Evolutionary conservation across 164 flowering plant genomes (phyloP).

Genomic region (Nymphaea thermarum): DNA sequence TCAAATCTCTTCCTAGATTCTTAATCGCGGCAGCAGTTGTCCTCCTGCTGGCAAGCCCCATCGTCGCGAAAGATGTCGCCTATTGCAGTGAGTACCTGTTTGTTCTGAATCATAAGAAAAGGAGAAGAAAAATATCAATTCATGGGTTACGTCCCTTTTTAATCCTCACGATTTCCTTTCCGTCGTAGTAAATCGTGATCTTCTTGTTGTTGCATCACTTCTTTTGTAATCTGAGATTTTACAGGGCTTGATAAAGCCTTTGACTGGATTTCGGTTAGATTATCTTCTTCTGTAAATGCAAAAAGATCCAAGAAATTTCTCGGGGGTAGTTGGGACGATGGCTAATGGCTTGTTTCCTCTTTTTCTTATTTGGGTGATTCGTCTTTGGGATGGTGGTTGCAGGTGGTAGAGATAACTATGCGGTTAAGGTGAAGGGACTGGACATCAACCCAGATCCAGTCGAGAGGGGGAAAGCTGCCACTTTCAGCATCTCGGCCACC

Average conservation of each 20-base stretch:
- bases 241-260: background rate
- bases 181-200: background rate
- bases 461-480: constrained; percentile 44
- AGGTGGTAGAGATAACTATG: constrained; percentile 42
- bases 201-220: background rate
- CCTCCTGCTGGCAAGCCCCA: background rate
- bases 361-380: background rate
- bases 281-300: too few species aligned
- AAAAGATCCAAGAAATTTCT: background rate
- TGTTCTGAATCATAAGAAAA: too few species aligned
- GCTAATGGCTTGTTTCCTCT: constrained; percentile 7
- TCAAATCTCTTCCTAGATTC: too few species aligned
- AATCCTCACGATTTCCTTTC: background rate
- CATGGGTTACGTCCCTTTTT: background rate
- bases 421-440: constrained; percentile 43
- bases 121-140: too few species aligned
- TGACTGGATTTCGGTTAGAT: background rate
- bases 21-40: background rate
- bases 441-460: constrained; percentile 63
- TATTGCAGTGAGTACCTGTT: background rate
- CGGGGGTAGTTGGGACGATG: background rate
- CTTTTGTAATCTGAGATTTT: background rate
- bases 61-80: background rate
- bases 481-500: constrained; percentile 48
- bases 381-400: background rate